These are phyloP conservation scores for Albatrellus ellisii DNA, from an alignment of 768 basidiomycete genomes.

Conservation along the genomic window DNA sequence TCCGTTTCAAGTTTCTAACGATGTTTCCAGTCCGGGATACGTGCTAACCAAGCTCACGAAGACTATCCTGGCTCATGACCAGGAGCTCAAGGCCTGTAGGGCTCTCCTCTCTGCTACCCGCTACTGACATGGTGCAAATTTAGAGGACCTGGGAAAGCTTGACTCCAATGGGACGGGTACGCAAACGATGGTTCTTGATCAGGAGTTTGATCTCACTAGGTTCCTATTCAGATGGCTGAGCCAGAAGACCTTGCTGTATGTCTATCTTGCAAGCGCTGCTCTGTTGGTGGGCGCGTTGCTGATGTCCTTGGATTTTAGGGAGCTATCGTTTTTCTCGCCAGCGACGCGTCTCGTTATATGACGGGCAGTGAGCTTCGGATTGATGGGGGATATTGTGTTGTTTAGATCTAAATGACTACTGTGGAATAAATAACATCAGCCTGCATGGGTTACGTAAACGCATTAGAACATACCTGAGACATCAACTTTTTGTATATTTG, in stretches of 20 bases:
- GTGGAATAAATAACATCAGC: too few species aligned
- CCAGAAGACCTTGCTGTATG: conserved; percentile 81
- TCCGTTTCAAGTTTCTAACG: conserved; percentile 1
- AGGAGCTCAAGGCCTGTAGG: conserved; percentile 55
- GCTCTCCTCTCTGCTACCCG: not conserved
- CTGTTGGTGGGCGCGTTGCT: not conserved
- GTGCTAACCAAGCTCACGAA: conserved; percentile 86
- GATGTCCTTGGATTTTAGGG: conserved; percentile 31
- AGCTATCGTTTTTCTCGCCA: conserved; percentile 81
- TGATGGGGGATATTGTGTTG: conserved; percentile 79
- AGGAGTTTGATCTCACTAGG: conserved; percentile 6
- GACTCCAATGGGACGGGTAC: conserved; percentile 78
- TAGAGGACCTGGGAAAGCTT: conserved; percentile 75
- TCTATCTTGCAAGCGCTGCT: conserved; percentile 3
- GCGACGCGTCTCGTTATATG: conserved; percentile 83
- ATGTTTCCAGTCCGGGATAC: conserved; percentile 65
- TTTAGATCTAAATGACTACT: too few species aligned
- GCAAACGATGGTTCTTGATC: conserved; percentile 15
- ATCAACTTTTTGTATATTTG: too few species aligned
- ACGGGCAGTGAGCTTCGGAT: conserved; percentile 78
- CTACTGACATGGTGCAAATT: conserved; percentile 4
- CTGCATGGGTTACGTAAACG: not conserved
- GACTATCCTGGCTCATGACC: conserved; percentile 64
- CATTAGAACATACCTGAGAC: too few species aligned
- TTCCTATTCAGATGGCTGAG: conserved; percentile 57